These are phyloP conservation scores for Penicillium dipodomyicola DNA, from an alignment of 495 filamentous ascomycete species.

Conservation along the genomic window DNA sequence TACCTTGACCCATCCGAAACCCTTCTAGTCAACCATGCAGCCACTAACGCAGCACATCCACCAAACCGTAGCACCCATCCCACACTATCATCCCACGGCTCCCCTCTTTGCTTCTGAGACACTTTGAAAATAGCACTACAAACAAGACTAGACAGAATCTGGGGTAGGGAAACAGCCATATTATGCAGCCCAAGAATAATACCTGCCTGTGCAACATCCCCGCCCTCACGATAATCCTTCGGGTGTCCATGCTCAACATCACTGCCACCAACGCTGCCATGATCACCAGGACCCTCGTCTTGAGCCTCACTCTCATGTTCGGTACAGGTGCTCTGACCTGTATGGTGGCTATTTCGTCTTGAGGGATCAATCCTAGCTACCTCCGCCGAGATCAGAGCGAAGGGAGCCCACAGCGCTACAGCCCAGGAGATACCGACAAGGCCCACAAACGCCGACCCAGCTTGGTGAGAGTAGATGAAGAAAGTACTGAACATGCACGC, in stretches of 20 bases:
- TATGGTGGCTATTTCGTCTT: constrained; percentile 50
- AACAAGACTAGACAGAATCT: constrained; percentile 80
- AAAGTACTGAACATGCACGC: constrained; percentile 76
- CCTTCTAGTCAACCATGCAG: constrained; percentile 62
- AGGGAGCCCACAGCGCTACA: constrained; percentile 85
- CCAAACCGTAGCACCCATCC: constrained; percentile 80
- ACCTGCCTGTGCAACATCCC: constrained; percentile 64
- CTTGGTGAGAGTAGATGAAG: constrained; percentile 62
- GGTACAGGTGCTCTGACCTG: constrained; percentile 18
- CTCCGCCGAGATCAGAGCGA: constrained; percentile 86
- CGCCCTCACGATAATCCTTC: constrained; percentile 21
- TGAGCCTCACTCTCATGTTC: constrained; percentile 14
- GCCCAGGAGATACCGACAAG: constrained; percentile 86
- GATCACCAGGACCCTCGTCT: neutral
- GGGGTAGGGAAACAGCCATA: constrained; percentile 82
- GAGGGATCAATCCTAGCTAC: constrained; percentile 74
- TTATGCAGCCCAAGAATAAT: constrained; percentile 91
- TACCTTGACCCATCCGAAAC: constrained; percentile 38
- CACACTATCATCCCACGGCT: constrained; percentile 79
- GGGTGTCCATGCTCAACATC: constrained; percentile 32
- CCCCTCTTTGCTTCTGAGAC: constrained; percentile 79
- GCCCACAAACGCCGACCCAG: constrained; percentile 70
- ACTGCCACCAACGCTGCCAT: neutral
- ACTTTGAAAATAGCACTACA: constrained; percentile 77
- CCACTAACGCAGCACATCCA: constrained; percentile 71